Conservation (phyloP, 2,329 filamentous ascomycete genomes). For the Magnaporthiopsis poae region DNA sequence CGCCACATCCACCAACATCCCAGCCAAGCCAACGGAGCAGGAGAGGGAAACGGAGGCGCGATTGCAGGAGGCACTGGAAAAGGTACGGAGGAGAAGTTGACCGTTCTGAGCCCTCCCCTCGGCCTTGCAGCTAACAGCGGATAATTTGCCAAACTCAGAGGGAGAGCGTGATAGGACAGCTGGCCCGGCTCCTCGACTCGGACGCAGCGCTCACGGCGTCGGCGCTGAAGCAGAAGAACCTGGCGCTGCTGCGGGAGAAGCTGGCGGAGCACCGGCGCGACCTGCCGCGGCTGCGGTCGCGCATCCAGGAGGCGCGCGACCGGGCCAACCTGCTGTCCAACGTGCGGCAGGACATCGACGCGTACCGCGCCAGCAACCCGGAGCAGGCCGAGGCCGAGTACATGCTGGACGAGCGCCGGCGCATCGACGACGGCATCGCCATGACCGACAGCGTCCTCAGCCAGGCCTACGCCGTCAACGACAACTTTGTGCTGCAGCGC, state of each 20-base stretch:
- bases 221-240: slow-evolving; percentile 92
- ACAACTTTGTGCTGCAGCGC: slow-evolving; percentile 77
- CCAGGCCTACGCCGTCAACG: slow-evolving; percentile 93
- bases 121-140: background rate
- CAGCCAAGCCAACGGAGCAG: slow-evolving; percentile 74
- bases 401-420: slow-evolving; percentile 81
- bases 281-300: slow-evolving; percentile 61
- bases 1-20: slow-evolving; percentile 67
- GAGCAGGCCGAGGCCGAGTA: slow-evolving; percentile 84
- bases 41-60: slow-evolving; percentile 71
- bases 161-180: slow-evolving; percentile 69
- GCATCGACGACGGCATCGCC: slow-evolving; percentile 80
- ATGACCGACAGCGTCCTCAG: slow-evolving; percentile 83
- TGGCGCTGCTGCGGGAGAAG: slow-evolving; percentile 82
- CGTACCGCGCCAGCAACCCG: slow-evolving; percentile 74
- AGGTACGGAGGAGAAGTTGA: slow-evolving; percentile 39
- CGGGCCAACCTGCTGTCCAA: slow-evolving; percentile 82
- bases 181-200: slow-evolving; percentile 82
- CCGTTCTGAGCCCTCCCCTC: no score
- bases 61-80: slow-evolving; percentile 74
- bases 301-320: slow-evolving; percentile 69
- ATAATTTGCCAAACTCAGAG: slow-evolving; percentile 43
- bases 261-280: slow-evolving; percentile 79
- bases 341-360: slow-evolving; percentile 83
- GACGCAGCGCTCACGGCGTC: slow-evolving; percentile 80